Conservation (phyloP, 2,329 filamentous ascomycete species). For the Stagonosporopsis vannaccii region DNA sequence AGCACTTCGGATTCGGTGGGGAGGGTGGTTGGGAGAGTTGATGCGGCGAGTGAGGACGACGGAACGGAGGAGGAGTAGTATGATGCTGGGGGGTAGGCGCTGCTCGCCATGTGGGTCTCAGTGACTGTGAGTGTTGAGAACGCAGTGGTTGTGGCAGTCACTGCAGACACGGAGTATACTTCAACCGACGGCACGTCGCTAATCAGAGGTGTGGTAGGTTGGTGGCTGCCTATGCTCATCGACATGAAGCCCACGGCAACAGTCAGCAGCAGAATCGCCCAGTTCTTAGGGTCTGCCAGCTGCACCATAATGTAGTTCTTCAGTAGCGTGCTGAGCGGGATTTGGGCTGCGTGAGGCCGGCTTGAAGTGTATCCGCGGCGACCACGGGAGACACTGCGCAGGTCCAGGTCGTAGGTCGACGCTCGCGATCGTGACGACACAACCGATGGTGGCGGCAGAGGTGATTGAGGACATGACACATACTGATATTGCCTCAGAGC, state of each 20-base stretch:
- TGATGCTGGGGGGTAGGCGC: constrained; percentile 2
- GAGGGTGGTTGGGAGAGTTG: constrained; percentile 4
- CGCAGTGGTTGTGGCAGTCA: constrained; percentile 32
- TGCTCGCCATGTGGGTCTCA: constrained; percentile 21
- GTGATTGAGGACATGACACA: constrained; percentile 14
- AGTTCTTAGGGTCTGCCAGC: constrained; percentile 61
- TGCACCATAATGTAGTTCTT: constrained; percentile 62
- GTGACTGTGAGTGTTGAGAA: constrained; percentile 41
- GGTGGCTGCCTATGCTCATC: constrained; percentile 31
- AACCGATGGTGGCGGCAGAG: constrained; percentile 17
- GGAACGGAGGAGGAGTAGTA: constrained; percentile 4
- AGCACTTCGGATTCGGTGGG: constrained; percentile 5
- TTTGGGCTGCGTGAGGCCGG: constrained; percentile 43
- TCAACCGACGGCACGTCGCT: constrained; percentile 13
- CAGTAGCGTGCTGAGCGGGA: constrained; percentile 61
- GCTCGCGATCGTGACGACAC: constrained; percentile 6
- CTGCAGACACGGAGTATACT: constrained; percentile 1
- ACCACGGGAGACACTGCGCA: constrained; percentile 19
- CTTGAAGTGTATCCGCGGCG: constrained; percentile 21
- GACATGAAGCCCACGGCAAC: constrained; percentile 53
- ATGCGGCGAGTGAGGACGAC: background rate
- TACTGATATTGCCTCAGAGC: constrained; percentile 32
- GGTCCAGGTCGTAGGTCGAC: constrained; percentile 13
- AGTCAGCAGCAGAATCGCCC: constrained; percentile 57
- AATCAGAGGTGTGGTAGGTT: constrained; percentile 13